Conservation (phyloP, 2,329 filamentous ascomycete species). For the Fusarium annulatum region DNA sequence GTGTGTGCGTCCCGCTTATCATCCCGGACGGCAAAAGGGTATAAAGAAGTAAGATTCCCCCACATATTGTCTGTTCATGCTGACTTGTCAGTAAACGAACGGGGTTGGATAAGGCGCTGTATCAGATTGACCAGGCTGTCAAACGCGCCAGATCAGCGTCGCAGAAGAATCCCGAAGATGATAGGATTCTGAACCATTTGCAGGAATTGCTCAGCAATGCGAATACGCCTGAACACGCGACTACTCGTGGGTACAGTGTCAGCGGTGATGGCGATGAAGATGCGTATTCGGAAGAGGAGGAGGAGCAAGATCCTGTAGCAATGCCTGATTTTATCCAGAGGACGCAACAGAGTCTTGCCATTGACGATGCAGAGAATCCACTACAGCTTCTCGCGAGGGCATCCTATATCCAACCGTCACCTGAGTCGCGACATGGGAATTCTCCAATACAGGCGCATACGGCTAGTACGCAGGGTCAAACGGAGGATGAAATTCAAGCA, state of each 20-base stretch:
- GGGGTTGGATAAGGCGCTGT: conserved; percentile 78
- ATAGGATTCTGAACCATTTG: conserved; percentile 58
- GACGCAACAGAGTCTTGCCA: conserved; percentile 64
- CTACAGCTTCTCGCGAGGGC: conserved; percentile 78
- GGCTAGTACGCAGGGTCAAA: conserved; percentile 34
- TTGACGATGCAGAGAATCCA: conserved; percentile 81
- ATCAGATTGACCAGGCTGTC: conserved; percentile 77
- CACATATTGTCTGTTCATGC: neutral
- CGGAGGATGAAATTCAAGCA: conserved; percentile 63
- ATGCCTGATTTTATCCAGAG: conserved; percentile 45
- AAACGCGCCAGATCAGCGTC: conserved; percentile 62
- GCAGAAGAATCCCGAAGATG: conserved; percentile 56
- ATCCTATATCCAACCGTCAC: conserved; percentile 73
- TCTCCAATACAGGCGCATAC: conserved; percentile 43
- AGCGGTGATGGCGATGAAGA: conserved; percentile 43
- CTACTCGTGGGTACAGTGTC: conserved; percentile 31
- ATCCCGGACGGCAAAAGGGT: conserved; percentile 78
- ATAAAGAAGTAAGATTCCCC: conserved; percentile 75
- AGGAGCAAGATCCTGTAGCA: conserved; percentile 41
- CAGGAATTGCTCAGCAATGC: conserved; percentile 53
- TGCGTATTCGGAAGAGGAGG: conserved; percentile 48
- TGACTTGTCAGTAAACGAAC: conserved; percentile 71
- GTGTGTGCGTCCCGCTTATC: conserved; percentile 77
- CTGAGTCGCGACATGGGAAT: conserved; percentile 46
- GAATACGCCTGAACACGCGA: conserved; percentile 31